Percentiles rank a stretch among this genome's conserved stretches.
phyloP scores from a whole-genome alignment of 371 early-diverging fungal genomes.

The Smittium culicis region DNA sequence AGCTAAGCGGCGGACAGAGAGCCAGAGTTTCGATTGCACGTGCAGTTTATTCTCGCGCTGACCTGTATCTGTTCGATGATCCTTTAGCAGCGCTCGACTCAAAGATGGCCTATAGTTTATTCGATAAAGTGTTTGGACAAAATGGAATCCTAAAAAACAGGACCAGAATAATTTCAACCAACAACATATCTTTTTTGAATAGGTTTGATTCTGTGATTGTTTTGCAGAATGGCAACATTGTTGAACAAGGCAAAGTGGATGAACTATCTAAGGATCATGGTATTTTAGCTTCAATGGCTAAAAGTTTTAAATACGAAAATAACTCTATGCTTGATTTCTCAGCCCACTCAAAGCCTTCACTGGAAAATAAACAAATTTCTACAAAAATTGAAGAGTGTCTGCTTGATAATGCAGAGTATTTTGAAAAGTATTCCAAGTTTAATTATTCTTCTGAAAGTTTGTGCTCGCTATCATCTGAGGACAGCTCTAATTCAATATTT shows the following conservation, averaged over 20 bases:
- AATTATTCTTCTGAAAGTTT: background rate
- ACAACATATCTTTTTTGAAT: constrained; percentile 58
- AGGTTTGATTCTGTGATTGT: constrained; percentile 50
- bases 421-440: background rate
- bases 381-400: background rate
- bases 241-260: constrained; percentile 56
- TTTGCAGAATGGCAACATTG: constrained; percentile 57
- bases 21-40: constrained; percentile 56
- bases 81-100: constrained; percentile 79
- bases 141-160: constrained; percentile 32
- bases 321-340: background rate
- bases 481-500: background rate
- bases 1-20: constrained; percentile 75
- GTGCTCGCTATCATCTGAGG: background rate
- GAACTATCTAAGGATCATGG: constrained; percentile 46
- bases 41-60: constrained; percentile 69
- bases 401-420: background rate
- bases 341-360: background rate
- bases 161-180: constrained; percentile 75
- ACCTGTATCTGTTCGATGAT: constrained; percentile 67
- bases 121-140: constrained; percentile 58
- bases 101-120: constrained; percentile 68
- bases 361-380: background rate
- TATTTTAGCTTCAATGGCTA: constrained; percentile 24
- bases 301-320: constrained; percentile 15